These are phyloP conservation scores for Berkeleyomyces rouxiae DNA, from an alignment of 2,329 filamentous ascomycete genomes.

Conservation along the genomic window DNA sequence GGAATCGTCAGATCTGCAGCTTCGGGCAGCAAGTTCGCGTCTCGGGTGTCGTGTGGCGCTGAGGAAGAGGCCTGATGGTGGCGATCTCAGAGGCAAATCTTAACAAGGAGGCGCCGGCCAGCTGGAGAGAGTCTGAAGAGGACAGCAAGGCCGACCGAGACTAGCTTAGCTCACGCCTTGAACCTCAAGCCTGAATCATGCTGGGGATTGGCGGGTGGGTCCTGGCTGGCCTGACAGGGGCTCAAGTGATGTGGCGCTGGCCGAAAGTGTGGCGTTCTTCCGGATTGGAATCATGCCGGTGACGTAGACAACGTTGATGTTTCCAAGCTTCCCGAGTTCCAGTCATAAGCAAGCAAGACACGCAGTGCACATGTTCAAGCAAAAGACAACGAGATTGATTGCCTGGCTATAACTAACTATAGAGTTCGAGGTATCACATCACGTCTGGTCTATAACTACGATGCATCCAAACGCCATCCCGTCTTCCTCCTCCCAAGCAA, in stretches of 20 bases:
- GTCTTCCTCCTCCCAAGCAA: not conserved
- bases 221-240: not conserved
- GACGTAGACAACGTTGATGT: not conserved
- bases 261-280: not conserved
- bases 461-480: not conserved
- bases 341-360: not conserved
- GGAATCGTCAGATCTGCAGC: not conserved
- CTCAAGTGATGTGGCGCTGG: not conserved
- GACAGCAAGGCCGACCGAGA: slow-evolving; percentile 2
- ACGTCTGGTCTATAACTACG: too few species aligned
- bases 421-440: too few species aligned
- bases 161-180: not conserved
- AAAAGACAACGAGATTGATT: too few species aligned
- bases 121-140: not conserved
- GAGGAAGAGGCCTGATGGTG: not conserved
- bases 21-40: not conserved
- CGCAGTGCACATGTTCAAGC: too few species aligned
- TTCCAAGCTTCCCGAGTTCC: not conserved
- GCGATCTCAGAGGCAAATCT: not conserved
- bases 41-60: not conserved
- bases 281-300: not conserved
- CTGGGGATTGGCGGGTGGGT: not conserved
- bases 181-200: not conserved
- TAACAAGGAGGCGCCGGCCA: not conserved
- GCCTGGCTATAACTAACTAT: too few species aligned